Conservation (phyloP, 495 filamentous ascomycete species). For the Penicillium goetzii region DNA sequence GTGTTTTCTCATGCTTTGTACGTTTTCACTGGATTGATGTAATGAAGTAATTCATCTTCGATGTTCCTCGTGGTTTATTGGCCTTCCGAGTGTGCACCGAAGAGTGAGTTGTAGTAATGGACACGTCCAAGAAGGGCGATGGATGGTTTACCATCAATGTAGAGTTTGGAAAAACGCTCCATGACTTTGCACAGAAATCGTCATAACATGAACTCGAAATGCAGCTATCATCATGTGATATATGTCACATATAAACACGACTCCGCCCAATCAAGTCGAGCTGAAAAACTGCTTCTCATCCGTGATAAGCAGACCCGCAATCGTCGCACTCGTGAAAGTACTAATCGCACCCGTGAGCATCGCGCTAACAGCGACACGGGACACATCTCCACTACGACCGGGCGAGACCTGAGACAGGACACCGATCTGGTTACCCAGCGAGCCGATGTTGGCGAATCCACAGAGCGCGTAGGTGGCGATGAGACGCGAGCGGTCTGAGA, state of each 20-base stretch:
- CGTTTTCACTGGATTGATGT: not conserved
- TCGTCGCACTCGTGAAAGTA: constrained; percentile 78
- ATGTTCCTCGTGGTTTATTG: not conserved
- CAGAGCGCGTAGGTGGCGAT: constrained; percentile 75
- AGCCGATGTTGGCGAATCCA: constrained; percentile 80
- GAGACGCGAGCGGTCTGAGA: constrained; percentile 70
- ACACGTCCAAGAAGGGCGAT: not conserved
- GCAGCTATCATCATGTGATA: not conserved
- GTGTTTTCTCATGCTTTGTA: not conserved
- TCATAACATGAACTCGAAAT: not conserved
- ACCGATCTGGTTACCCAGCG: constrained; percentile 84
- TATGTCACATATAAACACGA: not conserved
- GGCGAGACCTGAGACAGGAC: constrained; percentile 82
- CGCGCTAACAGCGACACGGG: constrained; percentile 73
- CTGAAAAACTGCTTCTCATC: constrained; percentile 49
- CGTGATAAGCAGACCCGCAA: constrained; percentile 76
- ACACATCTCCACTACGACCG: constrained; percentile 70
- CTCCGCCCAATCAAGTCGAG: not conserved
- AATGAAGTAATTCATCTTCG: not conserved
- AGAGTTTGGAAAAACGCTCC: not conserved
- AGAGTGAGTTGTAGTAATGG: not conserved
- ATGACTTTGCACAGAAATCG: not conserved
- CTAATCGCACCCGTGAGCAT: constrained; percentile 77
- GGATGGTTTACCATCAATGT: not conserved
- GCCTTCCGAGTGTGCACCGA: not conserved